These are phyloP conservation scores for Globisporangium splendens DNA, from an alignment of 352 stramenopile species.

Conservation along the genomic window DNA sequence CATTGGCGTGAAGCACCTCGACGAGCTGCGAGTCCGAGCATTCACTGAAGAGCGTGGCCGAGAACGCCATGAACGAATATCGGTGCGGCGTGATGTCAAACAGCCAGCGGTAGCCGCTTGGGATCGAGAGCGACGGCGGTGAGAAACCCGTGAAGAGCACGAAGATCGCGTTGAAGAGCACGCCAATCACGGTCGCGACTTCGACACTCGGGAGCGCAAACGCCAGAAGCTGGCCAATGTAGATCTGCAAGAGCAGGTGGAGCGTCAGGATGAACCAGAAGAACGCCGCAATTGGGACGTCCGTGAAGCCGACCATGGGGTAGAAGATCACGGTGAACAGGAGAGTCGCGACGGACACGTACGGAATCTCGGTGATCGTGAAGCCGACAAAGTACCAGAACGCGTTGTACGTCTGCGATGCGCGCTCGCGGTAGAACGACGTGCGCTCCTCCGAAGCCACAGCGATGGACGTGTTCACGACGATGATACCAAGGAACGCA, in stretches of 20 bases:
- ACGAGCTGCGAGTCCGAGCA: constrained; percentile 9
- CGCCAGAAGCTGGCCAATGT: constrained; percentile 19
- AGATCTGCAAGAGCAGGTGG: constrained; percentile 27
- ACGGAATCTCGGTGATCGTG: constrained; percentile 48
- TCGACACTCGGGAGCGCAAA: constrained; percentile 21
- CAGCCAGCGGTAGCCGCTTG: constrained; percentile 9
- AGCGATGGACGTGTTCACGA: constrained; percentile 62
- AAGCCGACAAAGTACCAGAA: constrained; percentile 52
- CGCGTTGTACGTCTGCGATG: constrained; percentile 73
- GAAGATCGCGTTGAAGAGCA: constrained; percentile 31
- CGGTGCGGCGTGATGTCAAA: constrained; percentile 9
- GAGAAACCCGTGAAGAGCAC: constrained; percentile 44
- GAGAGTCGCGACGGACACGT: constrained; percentile 11
- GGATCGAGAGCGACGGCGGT: constrained; percentile 15
- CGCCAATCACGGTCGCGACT: constrained; percentile 15
- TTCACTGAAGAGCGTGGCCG: background rate
- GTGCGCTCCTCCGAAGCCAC: constrained; percentile 75
- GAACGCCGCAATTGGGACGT: constrained; percentile 16
- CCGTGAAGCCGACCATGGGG: constrained; percentile 16
- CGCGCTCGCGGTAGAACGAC: constrained; percentile 86
- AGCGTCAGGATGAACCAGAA: constrained; percentile 46
- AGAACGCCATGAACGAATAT: background rate
- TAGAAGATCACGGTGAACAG: constrained; percentile 19
- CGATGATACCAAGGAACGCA: constrained; percentile 74
- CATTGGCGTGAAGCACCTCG: constrained; percentile 29